phyloP scores from a whole-genome alignment of 495 filamentous ascomycete species.

The Delitschia confertaspora region DNA sequence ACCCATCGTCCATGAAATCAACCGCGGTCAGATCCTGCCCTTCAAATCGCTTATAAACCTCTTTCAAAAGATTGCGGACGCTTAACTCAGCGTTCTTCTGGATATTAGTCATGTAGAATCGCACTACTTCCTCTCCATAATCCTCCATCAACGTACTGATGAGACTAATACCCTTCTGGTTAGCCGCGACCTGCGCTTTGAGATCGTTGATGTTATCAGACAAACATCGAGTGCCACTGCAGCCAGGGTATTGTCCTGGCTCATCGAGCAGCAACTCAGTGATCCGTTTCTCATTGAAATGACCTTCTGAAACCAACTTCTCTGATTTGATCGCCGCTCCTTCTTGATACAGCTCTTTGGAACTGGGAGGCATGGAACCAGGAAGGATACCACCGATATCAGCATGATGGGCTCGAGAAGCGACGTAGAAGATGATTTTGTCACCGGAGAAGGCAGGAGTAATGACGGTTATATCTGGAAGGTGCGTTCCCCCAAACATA shows the following conservation, averaged over 20 bases:
- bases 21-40: conserved; percentile 64
- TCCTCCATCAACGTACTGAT: conserved; percentile 79
- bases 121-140: conserved; percentile 82
- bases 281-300: conserved; percentile 82
- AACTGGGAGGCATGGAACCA: conserved; percentile 94
- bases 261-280: conserved; percentile 73
- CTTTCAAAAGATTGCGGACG: conserved; percentile 76
- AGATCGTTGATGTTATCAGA: conserved; percentile 94
- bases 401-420: conserved; percentile 89
- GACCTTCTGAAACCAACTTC: conserved; percentile 83
- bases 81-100: conserved; percentile 84
- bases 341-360: conserved; percentile 86
- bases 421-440: conserved; percentile 93
- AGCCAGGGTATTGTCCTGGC: conserved; percentile 77
- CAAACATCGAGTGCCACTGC: conserved; percentile 80
- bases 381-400: conserved; percentile 96
- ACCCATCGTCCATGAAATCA: conserved; percentile 93
- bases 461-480: conserved; percentile 90
- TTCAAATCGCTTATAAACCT: conserved; percentile 65
- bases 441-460: conserved; percentile 85
- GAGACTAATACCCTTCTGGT: conserved; percentile 89
- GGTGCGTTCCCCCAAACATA: conserved; percentile 78
- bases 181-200: conserved; percentile 91
- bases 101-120: conserved; percentile 93
- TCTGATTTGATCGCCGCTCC: conserved; percentile 90